Base-by-base conservation (phyloP, 2,329 filamentous ascomycete genomes). In the Aureobasidium sp. region DNA sequence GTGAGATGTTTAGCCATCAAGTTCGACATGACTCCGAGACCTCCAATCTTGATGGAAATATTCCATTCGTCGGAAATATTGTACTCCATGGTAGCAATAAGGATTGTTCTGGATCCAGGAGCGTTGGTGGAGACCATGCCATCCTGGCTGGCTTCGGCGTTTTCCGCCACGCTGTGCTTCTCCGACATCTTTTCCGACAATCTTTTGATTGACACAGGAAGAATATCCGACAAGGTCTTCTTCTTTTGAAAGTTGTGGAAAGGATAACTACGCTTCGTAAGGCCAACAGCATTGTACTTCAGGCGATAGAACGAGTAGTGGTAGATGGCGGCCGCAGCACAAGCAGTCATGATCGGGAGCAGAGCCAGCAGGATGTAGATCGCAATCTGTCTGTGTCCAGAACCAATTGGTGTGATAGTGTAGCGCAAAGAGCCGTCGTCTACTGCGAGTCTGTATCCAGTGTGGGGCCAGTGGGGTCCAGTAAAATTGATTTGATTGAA, bases 21-120 rank as follows among this genome's bases (percentile, higher is more conserved):
- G 66, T 86, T 82, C 32, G 86, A 85, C 85, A 88, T 88, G 64
- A 87, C 85, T 71, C 86, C 86, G 4, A 88, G 77, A 64, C 86
- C 86, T 64, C 86, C 86, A 52, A 88, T 88, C 74, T 88, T 88
- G 74, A 88, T 85, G 72, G 86, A 88, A 73, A 88, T 85, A 3
- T 74, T 78, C 83, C 86, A 88, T 69, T 88, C 86, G 69, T 88
- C 86, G 61, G 85, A 82, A 64, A 88, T 87, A 64, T 87, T 84
- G 72, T 88, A 88, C 71, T 88, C 86, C 83, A 88, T 87, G 6
- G 85, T 88, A 10, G 84, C 86, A 59, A 88, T 86, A 20, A 88
- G 77, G 1, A 87, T 81, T 34, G 80, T 87, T n/a, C 82, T 76
- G n/a, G 32, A 17, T 8, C 29, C 9, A 12, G 32, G 32, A 8